Evolutionary conservation across 441 rosid species (phyloP).

Genomic region (Gossypium armourianum): DNA sequence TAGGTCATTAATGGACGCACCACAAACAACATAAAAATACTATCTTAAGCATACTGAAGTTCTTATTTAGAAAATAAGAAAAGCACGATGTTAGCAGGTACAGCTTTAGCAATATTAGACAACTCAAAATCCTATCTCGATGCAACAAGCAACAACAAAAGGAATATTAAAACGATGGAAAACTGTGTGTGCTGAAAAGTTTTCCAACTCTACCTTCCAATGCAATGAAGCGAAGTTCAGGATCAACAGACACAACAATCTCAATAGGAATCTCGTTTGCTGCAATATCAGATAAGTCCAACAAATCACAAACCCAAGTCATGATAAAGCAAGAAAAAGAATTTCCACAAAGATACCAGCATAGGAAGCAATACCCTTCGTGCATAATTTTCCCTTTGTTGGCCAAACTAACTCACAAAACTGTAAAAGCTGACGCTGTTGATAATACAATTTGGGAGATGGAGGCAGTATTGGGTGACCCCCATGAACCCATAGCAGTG

Average conservation of each 20-base stretch:
- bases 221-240: constrained; percentile 62
- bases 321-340: constrained; percentile 11
- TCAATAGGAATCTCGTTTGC: constrained; percentile 34
- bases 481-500: constrained; percentile 81
- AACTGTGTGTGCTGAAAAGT: neutral
- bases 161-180: neutral
- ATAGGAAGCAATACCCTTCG: constrained; percentile 39
- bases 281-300: constrained; percentile 23
- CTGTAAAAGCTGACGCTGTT: constrained; percentile 46
- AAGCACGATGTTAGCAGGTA: neutral
- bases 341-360: neutral
- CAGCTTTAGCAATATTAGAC: neutral
- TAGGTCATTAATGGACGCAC: neutral
- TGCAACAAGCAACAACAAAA: neutral
- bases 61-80: neutral
- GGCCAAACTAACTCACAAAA: constrained; percentile 64
- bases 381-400: constrained; percentile 24
- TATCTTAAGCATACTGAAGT: neutral
- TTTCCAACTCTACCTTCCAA: constrained; percentile 49
- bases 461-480: constrained; percentile 79
- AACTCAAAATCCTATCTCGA: neutral
- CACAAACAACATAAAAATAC: neutral
- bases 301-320: constrained; percentile 15
- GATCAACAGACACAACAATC: constrained; percentile 38
- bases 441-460: constrained; percentile 40